Conservation (phyloP, 2,329 filamentous ascomycete species). For the Colletotrichum sp. region DNA sequence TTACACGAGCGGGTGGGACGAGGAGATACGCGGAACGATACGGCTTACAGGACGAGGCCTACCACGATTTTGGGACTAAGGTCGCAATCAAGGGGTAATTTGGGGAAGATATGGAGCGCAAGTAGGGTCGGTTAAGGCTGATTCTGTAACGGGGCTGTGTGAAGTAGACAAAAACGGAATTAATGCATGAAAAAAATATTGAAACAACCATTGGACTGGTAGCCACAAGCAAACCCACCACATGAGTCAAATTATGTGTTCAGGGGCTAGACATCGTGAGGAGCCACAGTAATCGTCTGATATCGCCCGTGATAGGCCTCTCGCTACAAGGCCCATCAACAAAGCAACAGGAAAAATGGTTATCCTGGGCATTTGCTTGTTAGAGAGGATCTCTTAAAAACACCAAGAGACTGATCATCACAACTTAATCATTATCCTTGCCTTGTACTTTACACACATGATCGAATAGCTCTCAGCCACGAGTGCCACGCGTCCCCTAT, state of each 20-base stretch:
- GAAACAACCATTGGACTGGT: not conserved
- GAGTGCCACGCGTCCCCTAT: not conserved
- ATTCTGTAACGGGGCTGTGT: not conserved
- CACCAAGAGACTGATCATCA: not conserved
- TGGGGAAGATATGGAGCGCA: not conserved
- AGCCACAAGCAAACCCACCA: not conserved
- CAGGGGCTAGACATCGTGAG: not conserved
- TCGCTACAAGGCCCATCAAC: not conserved
- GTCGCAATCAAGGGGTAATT: not conserved
- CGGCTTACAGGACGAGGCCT: not conserved
- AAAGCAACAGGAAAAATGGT: not conserved
- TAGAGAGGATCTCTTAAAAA: not conserved
- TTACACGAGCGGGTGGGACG: not conserved
- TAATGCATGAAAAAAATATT: not conserved
- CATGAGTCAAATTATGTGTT: not conserved
- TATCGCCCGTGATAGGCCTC: not conserved
- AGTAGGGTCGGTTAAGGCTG: not conserved
- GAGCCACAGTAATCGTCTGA: not conserved
- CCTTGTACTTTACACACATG: not conserved
- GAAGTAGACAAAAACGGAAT: not conserved
- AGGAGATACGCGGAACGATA: not conserved
- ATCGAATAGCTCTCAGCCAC: not conserved
- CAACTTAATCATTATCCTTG: not conserved
- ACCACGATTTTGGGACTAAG: not conserved
- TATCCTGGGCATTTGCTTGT: not conserved